phyloP scores from a whole-genome alignment of 192 early-diverging fungal genomes.

The Backusella australiensis region DNA sequence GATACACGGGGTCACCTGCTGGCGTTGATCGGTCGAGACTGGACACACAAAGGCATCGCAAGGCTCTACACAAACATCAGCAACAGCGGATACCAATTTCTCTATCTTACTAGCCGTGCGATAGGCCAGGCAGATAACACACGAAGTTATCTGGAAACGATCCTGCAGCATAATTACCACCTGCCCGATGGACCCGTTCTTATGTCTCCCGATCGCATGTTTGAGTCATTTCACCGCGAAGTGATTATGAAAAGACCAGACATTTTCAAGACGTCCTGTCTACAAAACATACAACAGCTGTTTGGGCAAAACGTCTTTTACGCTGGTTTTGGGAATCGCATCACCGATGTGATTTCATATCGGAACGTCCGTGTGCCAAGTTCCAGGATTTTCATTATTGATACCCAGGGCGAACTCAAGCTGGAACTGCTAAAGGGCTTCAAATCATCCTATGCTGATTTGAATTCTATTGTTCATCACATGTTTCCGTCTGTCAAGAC shows the following conservation, averaged over 20 bases:
- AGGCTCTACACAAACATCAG: conserved; percentile 92
- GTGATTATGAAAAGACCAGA: conserved; percentile 93
- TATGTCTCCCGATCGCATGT: conserved; percentile 92
- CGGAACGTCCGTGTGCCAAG: conserved; percentile 88
- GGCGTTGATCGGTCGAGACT: conserved; percentile 96
- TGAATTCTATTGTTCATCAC: conserved; percentile 93
- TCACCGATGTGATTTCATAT: conserved; percentile 90
- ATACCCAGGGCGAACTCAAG: conserved; percentile 85
- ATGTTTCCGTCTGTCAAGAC: conserved; percentile 79
- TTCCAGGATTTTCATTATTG: conserved; percentile 96
- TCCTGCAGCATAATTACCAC: conserved; percentile 83
- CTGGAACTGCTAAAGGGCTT: conserved; percentile 84
- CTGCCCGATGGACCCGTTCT: conserved; percentile 96
- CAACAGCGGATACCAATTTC: conserved; percentile 92
- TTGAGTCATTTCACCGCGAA: conserved; percentile 90
- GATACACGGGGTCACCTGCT: conserved; percentile 95
- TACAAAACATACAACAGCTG: conserved; percentile 84
- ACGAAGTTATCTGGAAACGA: conserved; percentile 84
- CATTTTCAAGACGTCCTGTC: conserved; percentile 94
- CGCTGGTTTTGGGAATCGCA: conserved; percentile 95
- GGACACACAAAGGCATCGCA: conserved; percentile 97
- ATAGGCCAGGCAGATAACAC: conserved; percentile 92
- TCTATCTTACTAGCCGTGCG: conserved; percentile 93
- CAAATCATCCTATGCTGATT: conserved; percentile 81
- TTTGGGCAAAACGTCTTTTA: conserved; percentile 91